Conservation (phyloP, 139 green algal species). For the Chloropicon primus region DNA sequence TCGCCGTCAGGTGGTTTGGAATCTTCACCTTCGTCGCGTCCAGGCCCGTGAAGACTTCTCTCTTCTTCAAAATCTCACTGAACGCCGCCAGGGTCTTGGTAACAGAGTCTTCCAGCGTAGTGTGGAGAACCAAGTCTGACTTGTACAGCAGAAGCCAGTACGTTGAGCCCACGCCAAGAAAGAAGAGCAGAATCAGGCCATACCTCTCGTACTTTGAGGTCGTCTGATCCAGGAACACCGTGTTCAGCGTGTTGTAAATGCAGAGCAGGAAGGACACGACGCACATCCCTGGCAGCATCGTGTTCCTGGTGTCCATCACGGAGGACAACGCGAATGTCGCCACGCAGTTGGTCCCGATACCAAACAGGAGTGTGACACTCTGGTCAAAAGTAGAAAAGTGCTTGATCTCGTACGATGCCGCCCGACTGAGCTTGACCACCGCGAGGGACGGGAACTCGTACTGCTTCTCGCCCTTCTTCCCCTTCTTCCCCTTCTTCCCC, state of each 20-base stretch:
- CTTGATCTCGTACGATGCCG: neutral
- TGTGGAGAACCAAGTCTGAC: neutral
- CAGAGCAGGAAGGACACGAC: neutral
- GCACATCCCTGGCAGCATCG: neutral
- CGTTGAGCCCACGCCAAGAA: neutral
- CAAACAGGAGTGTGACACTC: neutral
- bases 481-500: neutral
- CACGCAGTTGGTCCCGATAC: neutral
- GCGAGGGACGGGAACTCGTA: neutral
- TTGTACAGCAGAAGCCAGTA: neutral
- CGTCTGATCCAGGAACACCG: neutral
- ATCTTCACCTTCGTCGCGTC: neutral
- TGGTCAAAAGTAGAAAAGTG: neutral
- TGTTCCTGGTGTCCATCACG: neutral
- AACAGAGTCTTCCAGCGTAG: neutral
- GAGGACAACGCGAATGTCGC: neutral
- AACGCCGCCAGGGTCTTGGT: neutral
- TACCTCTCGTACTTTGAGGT: neutral
- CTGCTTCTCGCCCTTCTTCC: neutral
- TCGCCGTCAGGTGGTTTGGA: neutral
- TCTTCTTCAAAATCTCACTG: neutral
- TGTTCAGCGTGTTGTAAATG: neutral
- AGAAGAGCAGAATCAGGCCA: neutral
- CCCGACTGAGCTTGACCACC: neutral
- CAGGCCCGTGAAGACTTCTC: neutral